Percentiles rank a stretch among this genome's conserved stretches.
Conservation (phyloP, 148 eudicot species). For the Rhododendron simsii region DNA sequence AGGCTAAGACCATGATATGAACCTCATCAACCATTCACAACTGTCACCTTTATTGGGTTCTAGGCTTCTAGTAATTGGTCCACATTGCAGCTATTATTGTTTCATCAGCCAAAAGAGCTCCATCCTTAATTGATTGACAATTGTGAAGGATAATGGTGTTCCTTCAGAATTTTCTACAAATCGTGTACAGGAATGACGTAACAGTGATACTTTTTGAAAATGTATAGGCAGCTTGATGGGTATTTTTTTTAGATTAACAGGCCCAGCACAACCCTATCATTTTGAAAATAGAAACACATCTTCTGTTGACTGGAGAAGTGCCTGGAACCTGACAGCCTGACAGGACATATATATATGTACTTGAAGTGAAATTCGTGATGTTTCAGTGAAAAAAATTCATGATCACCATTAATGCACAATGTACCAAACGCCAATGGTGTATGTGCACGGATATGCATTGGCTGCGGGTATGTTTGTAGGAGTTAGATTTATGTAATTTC, state of each 20-base stretch:
- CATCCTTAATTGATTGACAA: no score
- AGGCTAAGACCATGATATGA: neutral
- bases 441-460: neutral
- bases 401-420: neutral
- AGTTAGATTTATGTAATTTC: neutral
- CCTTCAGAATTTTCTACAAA: no score
- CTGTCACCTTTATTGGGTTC: neutral
- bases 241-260: neutral
- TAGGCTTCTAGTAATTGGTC: no score
- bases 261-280: neutral
- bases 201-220: no score
- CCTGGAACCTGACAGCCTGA: neutral
- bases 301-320: neutral
- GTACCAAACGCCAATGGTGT: neutral
- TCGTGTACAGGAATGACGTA: no score
- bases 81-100: no score
- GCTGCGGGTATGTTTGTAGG: neutral
- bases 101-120: no score
- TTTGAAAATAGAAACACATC: neutral
- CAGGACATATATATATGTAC: neutral
- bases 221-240: no score
- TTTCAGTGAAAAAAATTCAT: neutral
- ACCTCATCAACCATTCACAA: neutral
- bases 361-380: neutral
- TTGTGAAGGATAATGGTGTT: no score